A percentile compares a stretch with the other conserved stretches of the same genome.
Evolutionary conservation across 257 asterid genomes (phyloP).

Genomic region (Solanum lycopersicoides): DNA sequence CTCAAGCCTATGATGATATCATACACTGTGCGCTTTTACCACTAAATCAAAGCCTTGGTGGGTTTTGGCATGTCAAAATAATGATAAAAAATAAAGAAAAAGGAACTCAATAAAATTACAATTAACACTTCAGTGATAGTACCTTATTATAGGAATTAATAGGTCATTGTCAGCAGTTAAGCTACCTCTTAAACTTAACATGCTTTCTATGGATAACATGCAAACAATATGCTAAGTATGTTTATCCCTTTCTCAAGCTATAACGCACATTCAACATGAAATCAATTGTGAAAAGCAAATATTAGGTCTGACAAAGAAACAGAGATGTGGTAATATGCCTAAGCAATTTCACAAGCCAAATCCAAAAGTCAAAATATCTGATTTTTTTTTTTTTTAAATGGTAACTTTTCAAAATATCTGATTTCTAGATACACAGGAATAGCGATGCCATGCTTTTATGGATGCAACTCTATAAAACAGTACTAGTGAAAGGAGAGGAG

Average conservation of each 20-base stretch:
- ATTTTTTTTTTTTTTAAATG: background rate
- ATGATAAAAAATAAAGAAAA: background rate
- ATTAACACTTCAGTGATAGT: background rate
- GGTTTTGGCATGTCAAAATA: background rate
- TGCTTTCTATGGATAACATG: background rate
- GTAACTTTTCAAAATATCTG: too few species aligned
- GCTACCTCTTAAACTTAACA: background rate
- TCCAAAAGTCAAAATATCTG: background rate
- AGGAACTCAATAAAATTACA: background rate
- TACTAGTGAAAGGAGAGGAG: background rate
- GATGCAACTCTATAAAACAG: background rate
- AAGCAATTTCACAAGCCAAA: background rate
- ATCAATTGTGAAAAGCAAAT: background rate
- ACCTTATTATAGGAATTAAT: background rate
- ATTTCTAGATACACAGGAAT: background rate
- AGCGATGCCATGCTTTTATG: background rate
- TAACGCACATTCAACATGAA: background rate
- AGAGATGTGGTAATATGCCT: background rate
- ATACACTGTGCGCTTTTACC: background rate
- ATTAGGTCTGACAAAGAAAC: background rate
- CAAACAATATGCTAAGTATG: background rate
- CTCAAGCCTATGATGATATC: background rate
- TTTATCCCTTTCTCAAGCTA: background rate
- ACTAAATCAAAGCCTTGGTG: background rate
- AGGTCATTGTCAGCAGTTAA: background rate